A percentile compares a stretch with the other conserved stretches of the same genome.
phyloP scores from a whole-genome alignment of 306 rosid species.

The Lathyrus sativus region DNA sequence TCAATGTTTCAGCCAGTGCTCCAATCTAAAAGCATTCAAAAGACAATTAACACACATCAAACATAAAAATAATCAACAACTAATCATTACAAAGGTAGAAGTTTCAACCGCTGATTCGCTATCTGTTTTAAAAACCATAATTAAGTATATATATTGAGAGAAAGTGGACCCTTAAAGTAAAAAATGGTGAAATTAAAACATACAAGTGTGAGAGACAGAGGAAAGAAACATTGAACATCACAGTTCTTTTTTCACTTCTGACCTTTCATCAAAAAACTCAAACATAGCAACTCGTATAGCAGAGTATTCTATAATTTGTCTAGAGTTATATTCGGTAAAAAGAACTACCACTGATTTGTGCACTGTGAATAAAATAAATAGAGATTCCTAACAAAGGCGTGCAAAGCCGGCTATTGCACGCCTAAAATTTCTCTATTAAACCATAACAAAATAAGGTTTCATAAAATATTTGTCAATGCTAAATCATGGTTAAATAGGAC shows the following conservation, averaged over 20 bases:
- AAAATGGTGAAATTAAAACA: constrained; percentile 2
- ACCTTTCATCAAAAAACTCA: constrained; percentile 5
- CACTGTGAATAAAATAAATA: not conserved
- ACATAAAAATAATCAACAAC: not conserved
- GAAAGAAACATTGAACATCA: constrained; percentile 28
- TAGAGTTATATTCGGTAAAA: not conserved
- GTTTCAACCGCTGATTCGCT: not conserved
- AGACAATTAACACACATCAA: constrained; percentile 14
- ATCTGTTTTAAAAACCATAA: not conserved
- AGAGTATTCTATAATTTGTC: constrained; percentile 16
- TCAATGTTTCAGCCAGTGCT: not conserved
- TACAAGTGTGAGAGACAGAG: not conserved
- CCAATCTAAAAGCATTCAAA: constrained; percentile 14
- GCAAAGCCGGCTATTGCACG: too few species aligned
- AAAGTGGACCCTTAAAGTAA: not conserved
- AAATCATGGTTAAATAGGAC: too few species aligned
- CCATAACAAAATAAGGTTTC: too few species aligned
- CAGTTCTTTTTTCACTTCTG: constrained; percentile 3
- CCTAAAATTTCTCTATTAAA: too few species aligned
- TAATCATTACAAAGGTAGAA: not conserved
- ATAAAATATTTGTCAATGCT: too few species aligned
- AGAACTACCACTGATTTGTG: not conserved
- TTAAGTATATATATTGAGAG: too few species aligned
- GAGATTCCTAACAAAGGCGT: not conserved
- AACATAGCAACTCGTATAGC: constrained; percentile 17